These are phyloP conservation scores for Nannizziopsis arthrosporioides DNA, from an alignment of 2,329 filamentous ascomycete genomes.

Conservation along the genomic window DNA sequence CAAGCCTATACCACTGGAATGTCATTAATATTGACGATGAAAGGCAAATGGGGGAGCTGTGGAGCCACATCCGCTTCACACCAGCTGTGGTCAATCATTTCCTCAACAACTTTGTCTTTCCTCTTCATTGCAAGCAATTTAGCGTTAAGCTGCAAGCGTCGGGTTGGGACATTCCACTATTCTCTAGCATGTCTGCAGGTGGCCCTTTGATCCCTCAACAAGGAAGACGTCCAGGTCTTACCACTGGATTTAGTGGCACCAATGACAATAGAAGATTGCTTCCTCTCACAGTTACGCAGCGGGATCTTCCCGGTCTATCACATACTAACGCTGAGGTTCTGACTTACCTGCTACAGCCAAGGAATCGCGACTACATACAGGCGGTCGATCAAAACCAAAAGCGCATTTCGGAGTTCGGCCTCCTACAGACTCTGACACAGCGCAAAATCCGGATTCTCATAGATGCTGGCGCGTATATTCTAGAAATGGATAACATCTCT, in stretches of 20 bases:
- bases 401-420: slow-evolving; percentile 35
- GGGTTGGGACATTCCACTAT: slow-evolving; percentile 55
- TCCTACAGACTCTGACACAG: slow-evolving; percentile 34
- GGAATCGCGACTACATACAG: slow-evolving; percentile 41
- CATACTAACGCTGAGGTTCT: slow-evolving; percentile 56
- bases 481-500: slow-evolving; percentile 47
- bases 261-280: slow-evolving; percentile 53
- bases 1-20: slow-evolving; percentile 42
- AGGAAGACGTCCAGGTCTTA: slow-evolving; percentile 24
- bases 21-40: slow-evolving; percentile 50
- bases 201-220: background rate
- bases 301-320: slow-evolving; percentile 44
- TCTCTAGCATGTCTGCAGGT: slow-evolving; percentile 19
- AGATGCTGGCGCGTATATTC: slow-evolving; percentile 52
- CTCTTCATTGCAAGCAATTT: slow-evolving; percentile 54
- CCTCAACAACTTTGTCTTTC: slow-evolving; percentile 54
- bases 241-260: slow-evolving; percentile 61
- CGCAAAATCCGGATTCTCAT: slow-evolving; percentile 45
- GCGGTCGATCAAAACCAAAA: slow-evolving; percentile 22
- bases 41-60: slow-evolving; percentile 41
- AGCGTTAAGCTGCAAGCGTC: slow-evolving; percentile 51
- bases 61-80: slow-evolving; percentile 39
- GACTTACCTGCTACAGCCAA: slow-evolving; percentile 43
- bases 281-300: slow-evolving; percentile 50
- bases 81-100: slow-evolving; percentile 48